Evolutionary conservation across 192 early-diverging fungal genomes (phyloP), one percentile per base, ranked within the genome.

Genomic region (Podochytrium sp.): DNA sequence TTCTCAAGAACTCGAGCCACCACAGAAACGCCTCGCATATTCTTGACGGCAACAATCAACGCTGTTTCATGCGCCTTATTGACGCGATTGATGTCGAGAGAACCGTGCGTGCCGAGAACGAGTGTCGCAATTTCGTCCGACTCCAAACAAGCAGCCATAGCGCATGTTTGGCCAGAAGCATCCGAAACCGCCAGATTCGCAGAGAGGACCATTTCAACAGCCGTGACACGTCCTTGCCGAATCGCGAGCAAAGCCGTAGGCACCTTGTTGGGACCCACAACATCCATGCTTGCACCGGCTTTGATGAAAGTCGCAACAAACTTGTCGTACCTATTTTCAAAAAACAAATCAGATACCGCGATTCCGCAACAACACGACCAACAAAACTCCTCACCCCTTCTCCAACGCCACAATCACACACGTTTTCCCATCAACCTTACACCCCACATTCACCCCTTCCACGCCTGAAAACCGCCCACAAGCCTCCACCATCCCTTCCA

Each of bases 41-140:
- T 43, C 23, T 55, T 38, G 14, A 76, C 37, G 55, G 78, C 78
- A 29, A 71, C 25, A 61, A 81, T 80, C 1, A 81, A 58, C 3
- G 77, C 73, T 16, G 72, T 81, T 63, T 71, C 37, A 27, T 69
- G 29, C 14, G 2, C 49, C 20, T 76, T 42, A 53, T 79, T 65
- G 0, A 42, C 23, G 20, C 12, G 30, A 42, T 77, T 71, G 33
- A 81, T 59, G 51, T 72, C 60, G 12, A 71, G 60, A 7, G 12
- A n/a, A 1, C 55, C 56, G n/a, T 60, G 10, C 16, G 41, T 29
- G 5, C 18, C 38, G 16, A 71, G 52, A 14, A 71, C 6, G n/a
- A 71, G 37, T 2, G 27, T 29, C 20, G 57, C 69, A 43, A 71
- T 25, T 16, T 57, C 69, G 30, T 71, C 69, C 58, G 43, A 51